Evolutionary conservation across 176 grass and related monocot species (phyloP).

Genomic region (Oryza glumipatula): DNA sequence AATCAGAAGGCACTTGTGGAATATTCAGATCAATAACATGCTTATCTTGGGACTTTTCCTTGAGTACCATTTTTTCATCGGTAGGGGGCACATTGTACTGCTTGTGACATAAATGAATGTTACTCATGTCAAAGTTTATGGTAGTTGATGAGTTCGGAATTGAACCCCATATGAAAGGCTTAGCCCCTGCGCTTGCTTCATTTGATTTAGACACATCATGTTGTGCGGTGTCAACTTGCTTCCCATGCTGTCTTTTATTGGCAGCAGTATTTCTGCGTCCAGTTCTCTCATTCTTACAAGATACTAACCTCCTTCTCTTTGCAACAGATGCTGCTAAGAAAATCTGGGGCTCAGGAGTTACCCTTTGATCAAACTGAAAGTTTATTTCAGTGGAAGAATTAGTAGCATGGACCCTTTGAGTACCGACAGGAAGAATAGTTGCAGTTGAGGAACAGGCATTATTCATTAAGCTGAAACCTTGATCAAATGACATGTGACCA

Average conservation of each 20-base stretch:
- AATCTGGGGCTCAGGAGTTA: constrained; percentile 53
- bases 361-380: constrained; percentile 51
- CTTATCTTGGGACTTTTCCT: constrained; percentile 46
- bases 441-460: constrained; percentile 31
- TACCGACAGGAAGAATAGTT: constrained; percentile 48
- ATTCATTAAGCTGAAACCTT: constrained; percentile 39
- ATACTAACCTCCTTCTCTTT: constrained; percentile 67
- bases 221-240: constrained; percentile 46
- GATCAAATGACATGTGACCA: constrained; percentile 52
- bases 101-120: constrained; percentile 43
- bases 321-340: constrained; percentile 56
- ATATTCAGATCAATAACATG: constrained; percentile 76
- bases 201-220: constrained; percentile 41
- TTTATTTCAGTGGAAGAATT: constrained; percentile 53
- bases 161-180: constrained; percentile 44
- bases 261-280: constrained; percentile 28
- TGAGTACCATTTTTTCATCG: constrained; percentile 45
- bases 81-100: constrained; percentile 33
- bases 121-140: constrained; percentile 42
- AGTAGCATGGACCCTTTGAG: constrained; percentile 45
- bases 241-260: constrained; percentile 47
- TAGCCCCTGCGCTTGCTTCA: constrained; percentile 34
- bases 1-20: constrained; percentile 66
- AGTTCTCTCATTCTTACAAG: constrained; percentile 57
- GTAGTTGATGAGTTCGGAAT: constrained; percentile 44